A percentile compares a stretch with the other conserved stretches of the same genome.
Evolutionary conservation across 805 yeast species (phyloP).

Genomic region (Sporopachydermia lactativora): DNA sequence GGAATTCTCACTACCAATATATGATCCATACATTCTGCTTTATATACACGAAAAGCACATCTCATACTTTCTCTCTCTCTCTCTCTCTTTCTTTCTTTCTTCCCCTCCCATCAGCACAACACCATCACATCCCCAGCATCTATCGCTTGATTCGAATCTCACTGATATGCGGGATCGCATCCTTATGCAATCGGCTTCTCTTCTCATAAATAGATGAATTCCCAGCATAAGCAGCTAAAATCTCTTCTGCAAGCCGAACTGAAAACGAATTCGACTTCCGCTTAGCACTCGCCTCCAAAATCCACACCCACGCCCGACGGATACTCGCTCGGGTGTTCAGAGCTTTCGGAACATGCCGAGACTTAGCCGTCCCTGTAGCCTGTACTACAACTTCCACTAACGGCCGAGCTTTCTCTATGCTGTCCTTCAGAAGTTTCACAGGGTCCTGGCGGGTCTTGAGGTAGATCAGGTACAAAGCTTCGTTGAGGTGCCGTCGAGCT

Average conservation of each 20-base stretch:
- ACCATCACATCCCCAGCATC: too few relatives aligned
- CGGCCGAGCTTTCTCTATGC: constrained; percentile 76
- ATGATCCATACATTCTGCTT: too few relatives aligned
- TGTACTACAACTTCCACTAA: constrained; percentile 62
- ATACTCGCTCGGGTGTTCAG: constrained; percentile 69
- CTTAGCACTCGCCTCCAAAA: constrained; percentile 68
- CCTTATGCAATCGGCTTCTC: constrained; percentile 67
- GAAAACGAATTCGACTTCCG: constrained; percentile 70
- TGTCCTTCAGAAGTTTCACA: constrained; percentile 53
- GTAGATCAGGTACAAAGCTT: constrained; percentile 70
- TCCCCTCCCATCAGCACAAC: too few relatives aligned
- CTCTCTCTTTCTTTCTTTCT: too few relatives aligned
- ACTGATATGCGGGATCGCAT: constrained; percentile 37
- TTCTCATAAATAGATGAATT: constrained; percentile 75
- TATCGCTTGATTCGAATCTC: neutral
- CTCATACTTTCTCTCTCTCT: too few relatives aligned
- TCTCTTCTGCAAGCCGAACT: constrained; percentile 85
- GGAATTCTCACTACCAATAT: too few relatives aligned
- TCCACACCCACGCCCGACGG: constrained; percentile 84
- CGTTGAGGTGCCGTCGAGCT: constrained; percentile 59
- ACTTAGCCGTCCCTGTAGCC: constrained; percentile 79
- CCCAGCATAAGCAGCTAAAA: constrained; percentile 63
- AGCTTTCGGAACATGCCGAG: constrained; percentile 69
- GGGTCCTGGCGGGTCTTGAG: constrained; percentile 70
- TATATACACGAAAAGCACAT: too few relatives aligned